Percentiles rank a stretch among this genome's conserved stretches.
These are phyloP conservation scores for Apiotrichum laibachii DNA, from an alignment of 1,284 basidiomycete species.

Conservation along the genomic window DNA sequence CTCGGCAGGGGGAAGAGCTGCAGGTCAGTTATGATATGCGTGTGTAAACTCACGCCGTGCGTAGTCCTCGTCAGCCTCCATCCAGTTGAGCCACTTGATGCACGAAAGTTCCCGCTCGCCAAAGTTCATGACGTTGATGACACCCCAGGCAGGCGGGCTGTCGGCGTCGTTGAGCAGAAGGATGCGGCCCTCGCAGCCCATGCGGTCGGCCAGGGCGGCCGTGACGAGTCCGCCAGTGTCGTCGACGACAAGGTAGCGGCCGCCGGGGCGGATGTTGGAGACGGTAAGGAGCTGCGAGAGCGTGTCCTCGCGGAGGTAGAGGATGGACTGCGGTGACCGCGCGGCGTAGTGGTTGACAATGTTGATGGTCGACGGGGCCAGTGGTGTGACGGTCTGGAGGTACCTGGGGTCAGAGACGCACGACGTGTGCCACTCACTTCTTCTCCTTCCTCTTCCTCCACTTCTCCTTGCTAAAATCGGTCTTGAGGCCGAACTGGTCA, in stretches of 20 bases:
- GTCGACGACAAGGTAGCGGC: slow-evolving; percentile 84
- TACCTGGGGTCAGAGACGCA: slow-evolving; percentile 58
- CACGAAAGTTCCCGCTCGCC: slow-evolving; percentile 60
- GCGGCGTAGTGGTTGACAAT: slow-evolving; percentile 71
- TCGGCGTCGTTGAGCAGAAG: slow-evolving; percentile 86
- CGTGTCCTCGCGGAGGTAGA: slow-evolving; percentile 81
- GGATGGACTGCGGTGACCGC: slow-evolving; percentile 76
- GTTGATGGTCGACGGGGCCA: slow-evolving; percentile 84
- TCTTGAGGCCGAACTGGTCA: slow-evolving; percentile 83
- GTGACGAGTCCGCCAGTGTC: slow-evolving; percentile 89
- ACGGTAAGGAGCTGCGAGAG: slow-evolving; percentile 83
- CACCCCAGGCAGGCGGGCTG: slow-evolving; percentile 86
- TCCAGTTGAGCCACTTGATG: slow-evolving; percentile 81
- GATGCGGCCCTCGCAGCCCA: slow-evolving; percentile 79
- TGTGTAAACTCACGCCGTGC: slow-evolving; percentile 34
- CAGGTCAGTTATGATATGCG: neutral
- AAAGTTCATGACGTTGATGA: slow-evolving; percentile 84
- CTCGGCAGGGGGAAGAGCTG: slow-evolving; percentile 40
- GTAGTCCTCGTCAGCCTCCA: slow-evolving; percentile 73
- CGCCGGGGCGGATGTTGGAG: slow-evolving; percentile 79
- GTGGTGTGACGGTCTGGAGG: slow-evolving; percentile 79
- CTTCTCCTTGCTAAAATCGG: slow-evolving; percentile 95
- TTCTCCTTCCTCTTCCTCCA: slow-evolving; percentile 92
- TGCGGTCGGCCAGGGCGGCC: slow-evolving; percentile 75
- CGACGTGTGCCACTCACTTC: slow-evolving; percentile 60